Conservation (phyloP, 345 rosid genomes). For the Anastatica hierochuntica region DNA sequence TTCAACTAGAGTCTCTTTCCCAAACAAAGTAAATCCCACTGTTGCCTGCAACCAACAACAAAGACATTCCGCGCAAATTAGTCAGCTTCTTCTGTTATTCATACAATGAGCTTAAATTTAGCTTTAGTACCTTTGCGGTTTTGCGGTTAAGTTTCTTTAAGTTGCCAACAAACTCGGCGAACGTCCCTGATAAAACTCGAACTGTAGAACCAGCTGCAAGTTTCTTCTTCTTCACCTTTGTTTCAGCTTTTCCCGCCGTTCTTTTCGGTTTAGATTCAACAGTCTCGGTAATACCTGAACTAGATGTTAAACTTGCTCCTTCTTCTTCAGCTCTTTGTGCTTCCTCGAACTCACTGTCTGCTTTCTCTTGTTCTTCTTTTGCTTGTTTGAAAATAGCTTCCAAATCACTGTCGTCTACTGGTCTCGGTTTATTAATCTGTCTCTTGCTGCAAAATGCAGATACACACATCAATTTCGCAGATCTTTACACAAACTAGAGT, state of each 20-base stretch:
- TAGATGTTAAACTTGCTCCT: conserved; percentile 22
- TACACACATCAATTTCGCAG: not conserved
- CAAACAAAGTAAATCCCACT: conserved; percentile 66
- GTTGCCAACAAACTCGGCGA: conserved; percentile 64
- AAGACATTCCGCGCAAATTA: not conserved
- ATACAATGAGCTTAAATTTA: not conserved
- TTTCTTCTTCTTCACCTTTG: conserved; percentile 29
- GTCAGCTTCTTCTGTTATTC: not conserved
- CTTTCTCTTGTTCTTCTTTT: conserved; percentile 65
- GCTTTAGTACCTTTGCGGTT: conserved; percentile 53
- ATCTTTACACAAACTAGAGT: not conserved
- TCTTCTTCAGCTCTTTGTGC: conserved; percentile 31
- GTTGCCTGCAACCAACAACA: conserved; percentile 60
- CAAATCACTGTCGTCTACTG: conserved; percentile 54
- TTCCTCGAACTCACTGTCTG: conserved; percentile 55
- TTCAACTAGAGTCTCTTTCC: conserved; percentile 80
- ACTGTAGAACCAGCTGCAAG: conserved; percentile 57
- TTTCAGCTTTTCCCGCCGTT: conserved; percentile 21
- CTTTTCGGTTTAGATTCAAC: conserved; percentile 30
- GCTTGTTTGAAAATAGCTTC: conserved; percentile 62
- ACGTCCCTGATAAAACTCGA: conserved; percentile 62
- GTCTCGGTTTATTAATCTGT: conserved; percentile 72
- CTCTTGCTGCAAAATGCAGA: conserved; percentile 37
- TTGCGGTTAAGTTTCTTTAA: conserved; percentile 63
- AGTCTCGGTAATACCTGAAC: conserved; percentile 22